Conservation (phyloP, 2,329 filamentous ascomycete species). For the Colletotrichum tabaci region DNA sequence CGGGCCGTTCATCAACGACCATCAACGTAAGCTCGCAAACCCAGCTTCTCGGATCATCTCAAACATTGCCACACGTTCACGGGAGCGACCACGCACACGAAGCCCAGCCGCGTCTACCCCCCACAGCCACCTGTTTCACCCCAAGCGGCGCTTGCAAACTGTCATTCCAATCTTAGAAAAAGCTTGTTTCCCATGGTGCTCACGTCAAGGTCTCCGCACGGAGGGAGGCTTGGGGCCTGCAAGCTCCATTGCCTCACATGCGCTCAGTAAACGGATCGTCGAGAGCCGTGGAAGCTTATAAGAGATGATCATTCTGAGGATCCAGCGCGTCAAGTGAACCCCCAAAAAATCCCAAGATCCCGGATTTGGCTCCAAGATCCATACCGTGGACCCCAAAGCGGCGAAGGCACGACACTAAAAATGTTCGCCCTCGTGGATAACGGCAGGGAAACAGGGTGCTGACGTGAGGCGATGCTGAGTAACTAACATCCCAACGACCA, state of each 20-base stretch:
- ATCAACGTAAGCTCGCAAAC: neutral
- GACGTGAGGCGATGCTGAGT: constrained; percentile 17
- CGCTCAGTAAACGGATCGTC: neutral
- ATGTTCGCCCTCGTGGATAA: constrained; percentile 6
- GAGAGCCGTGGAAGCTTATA: neutral
- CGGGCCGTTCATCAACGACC: neutral
- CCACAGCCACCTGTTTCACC: constrained; percentile 20
- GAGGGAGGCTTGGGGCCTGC: neutral
- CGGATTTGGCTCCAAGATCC: neutral
- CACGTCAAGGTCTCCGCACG: neutral
- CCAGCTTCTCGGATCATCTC: constrained; percentile 3
- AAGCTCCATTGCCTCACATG: neutral
- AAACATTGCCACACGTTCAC: constrained; percentile 6
- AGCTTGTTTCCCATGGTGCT: neutral
- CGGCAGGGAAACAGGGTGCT: constrained; percentile 9
- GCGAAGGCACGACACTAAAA: neutral
- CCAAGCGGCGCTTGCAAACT: neutral
- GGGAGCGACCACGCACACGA: neutral
- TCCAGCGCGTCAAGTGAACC: neutral
- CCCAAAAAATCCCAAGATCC: neutral
- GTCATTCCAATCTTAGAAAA: constrained; percentile 2
- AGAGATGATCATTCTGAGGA: neutral
- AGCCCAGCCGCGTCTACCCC: constrained; percentile 7
- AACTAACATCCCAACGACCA: constrained; percentile 2
- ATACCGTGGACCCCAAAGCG: neutral